Evolutionary conservation across 2,329 filamentous ascomycete genomes (phyloP).

Genomic region (Massarina eburnea): DNA sequence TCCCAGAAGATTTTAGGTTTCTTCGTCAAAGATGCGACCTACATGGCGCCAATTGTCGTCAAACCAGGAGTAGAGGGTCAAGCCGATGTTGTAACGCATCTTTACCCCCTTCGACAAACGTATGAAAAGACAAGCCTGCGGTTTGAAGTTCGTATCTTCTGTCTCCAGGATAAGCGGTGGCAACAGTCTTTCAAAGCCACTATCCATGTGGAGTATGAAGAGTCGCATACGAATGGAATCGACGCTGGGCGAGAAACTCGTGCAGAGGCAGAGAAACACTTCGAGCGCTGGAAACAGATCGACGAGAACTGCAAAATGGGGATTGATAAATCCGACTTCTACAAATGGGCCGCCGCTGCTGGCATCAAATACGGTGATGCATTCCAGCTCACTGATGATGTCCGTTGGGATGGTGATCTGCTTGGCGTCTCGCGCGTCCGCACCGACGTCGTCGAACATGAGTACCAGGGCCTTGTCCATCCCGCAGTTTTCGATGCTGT

Average conservation of each 20-base stretch:
- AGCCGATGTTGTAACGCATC: constrained; percentile 1
- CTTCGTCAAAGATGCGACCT: constrained; percentile 5
- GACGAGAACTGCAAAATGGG: neutral
- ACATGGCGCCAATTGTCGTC: constrained; percentile 6
- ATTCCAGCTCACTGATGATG: constrained; percentile 3
- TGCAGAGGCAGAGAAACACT: neutral
- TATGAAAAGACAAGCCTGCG: constrained; percentile 6
- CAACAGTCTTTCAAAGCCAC: neutral
- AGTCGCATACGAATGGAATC: neutral
- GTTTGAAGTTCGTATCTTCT: constrained; percentile 8
- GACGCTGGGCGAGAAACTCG: neutral
- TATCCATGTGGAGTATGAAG: constrained; percentile 2
- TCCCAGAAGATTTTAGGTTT: constrained; percentile 2
- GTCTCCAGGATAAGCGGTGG: neutral
- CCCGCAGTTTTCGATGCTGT: constrained; percentile 6
- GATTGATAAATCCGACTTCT: neutral
- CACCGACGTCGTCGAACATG: neutral
- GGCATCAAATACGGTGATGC: constrained; percentile 3
- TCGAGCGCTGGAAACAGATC: neutral
- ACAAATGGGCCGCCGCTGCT: neutral
- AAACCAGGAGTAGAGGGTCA: neutral
- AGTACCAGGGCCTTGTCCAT: constrained; percentile 6
- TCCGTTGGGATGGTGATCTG: constrained; percentile 5
- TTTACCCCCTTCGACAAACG: neutral
- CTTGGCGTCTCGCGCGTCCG: constrained; percentile 1